Evolutionary conservation across 768 basidiomycete species (phyloP), one percentile per base, ranked within the genome.

Genomic region (Rhodotorula taiwanensis): DNA sequence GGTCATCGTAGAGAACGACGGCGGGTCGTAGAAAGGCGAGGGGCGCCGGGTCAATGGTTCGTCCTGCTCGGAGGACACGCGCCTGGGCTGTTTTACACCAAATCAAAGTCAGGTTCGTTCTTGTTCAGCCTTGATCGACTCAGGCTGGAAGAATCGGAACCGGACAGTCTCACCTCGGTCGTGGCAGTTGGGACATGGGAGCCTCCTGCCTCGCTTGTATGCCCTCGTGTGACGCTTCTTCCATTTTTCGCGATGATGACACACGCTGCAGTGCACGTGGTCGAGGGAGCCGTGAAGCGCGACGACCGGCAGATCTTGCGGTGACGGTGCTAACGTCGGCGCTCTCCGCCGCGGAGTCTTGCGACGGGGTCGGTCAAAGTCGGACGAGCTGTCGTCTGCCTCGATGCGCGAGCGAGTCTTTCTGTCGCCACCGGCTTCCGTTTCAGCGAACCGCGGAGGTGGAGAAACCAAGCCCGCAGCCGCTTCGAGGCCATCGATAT

Each of bases 401-500:
- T 1, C 28, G 18, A 15, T 21, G 31, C 15, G 20, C n/a, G 31
- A 15, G 23, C 0, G 13, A 4, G 23, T 36, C 21, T n/a, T n/a
- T n/a, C n/a, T n/a, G 18, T 8, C 39, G 3, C 39, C 34, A 9
- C 28, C 13, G 3, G 13, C 28, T 13, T 15, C 39, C 39, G 4
- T 25, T 13, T 1, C 9, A 4, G 51, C 21, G 27, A 44, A 21
- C 6, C 31, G 52, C 23, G 21, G 34, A 3, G 31, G 11, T 21
- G 10, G 21, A 15, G 33, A 58, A 27, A 9, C 77, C 9, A 99
- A 79, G 2, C 93, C 93, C 0, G 83, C 83, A 51, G 80, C 79
- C 70, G 84, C 85, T 73, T 99, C 95, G 18, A 99, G 78, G 18
- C 93, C 95, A 76, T 99, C 95, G 44, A 99, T 91, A 74, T 99